These are phyloP conservation scores for Cutaneotrichosporon mucoides DNA, from an alignment of 1,284 basidiomycete genomes.

Conservation along the genomic window DNA sequence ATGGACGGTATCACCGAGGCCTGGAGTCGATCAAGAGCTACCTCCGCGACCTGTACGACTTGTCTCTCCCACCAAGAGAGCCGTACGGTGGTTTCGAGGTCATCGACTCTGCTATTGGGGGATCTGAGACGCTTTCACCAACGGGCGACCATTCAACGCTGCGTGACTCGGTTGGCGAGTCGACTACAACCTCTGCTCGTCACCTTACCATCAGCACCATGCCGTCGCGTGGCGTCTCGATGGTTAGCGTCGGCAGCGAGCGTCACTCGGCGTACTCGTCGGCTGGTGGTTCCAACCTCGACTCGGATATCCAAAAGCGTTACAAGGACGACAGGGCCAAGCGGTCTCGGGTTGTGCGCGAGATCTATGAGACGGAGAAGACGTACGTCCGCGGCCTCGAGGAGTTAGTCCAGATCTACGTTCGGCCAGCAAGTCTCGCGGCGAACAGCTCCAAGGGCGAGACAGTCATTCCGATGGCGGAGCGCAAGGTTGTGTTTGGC, in stretches of 20 bases:
- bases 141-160: background rate
- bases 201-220: constrained; percentile 4
- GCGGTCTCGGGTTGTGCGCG: constrained; percentile 70
- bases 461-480: constrained; percentile 59
- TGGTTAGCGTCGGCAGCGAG: constrained; percentile 21
- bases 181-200: constrained; percentile 2
- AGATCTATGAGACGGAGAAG: constrained; percentile 90
- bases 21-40: constrained; percentile 90
- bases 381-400: constrained; percentile 90
- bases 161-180: constrained; percentile 14
- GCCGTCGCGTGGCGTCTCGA: constrained; percentile 23
- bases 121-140: constrained; percentile 1
- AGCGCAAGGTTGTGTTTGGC: constrained; percentile 88
- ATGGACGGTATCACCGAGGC: constrained; percentile 51
- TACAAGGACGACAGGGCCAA: constrained; percentile 82
- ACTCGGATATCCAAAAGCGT: constrained; percentile 53
- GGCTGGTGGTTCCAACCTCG: constrained; percentile 52
- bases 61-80: constrained; percentile 51
- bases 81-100: constrained; percentile 45
- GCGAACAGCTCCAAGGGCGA: constrained; percentile 66
- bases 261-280: constrained; percentile 14
- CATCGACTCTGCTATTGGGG: constrained; percentile 9
- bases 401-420: constrained; percentile 93
- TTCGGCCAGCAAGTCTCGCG: constrained; percentile 73
- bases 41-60: constrained; percentile 88